Evolutionary conservation across 805 yeast species (phyloP), one percentile per base, ranked within the genome.

Genomic region (Cyberlindnera japonica): DNA sequence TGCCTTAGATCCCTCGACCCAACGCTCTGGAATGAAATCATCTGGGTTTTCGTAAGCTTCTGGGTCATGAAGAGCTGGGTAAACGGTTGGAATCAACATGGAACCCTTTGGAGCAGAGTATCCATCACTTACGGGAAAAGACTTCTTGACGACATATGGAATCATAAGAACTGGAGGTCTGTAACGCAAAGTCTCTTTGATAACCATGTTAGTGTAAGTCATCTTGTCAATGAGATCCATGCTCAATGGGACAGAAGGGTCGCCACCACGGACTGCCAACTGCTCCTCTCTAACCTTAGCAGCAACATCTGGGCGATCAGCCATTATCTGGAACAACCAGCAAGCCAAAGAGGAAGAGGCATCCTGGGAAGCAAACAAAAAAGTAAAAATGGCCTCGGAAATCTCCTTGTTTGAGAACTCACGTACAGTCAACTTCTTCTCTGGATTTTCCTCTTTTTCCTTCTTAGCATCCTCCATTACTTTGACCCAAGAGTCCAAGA

Each of bases 151-250:
- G 45, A 87, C 88, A 62, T 93, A 93, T 38, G 99, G 99, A 46
- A 93, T 98, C 99, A 93, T 93, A 43, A 90, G 59, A 47, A 93
- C 99, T 4, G 99, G 99, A 20, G 99, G 99, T 67, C 98, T 82
- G 71, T 84, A 85, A 63, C 99, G 82, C 54, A 93, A 76, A 40
- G 93, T 70, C 71, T 93, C 99, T 67, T 80, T 86, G 47, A 93
- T 96, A 49, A 87, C 96, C 83, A 79, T 79, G 55, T 75, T 74
- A 15, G 99, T 91, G 70, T 88, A 93, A 20, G 65, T 71, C 99
- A 93, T 93, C 54, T 80, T 57, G 49, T 85, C 93, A 49, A 93
- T 83, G 62, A 93, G 66, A 17, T 82, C 89, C 42, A 87, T 71
- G 35, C 75, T 65, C 45, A 91, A 70, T 33, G 72, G 80, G 38